Conservation (phyloP, 371 early-diverging fungal genomes). For the Mucor sp. region DNA sequence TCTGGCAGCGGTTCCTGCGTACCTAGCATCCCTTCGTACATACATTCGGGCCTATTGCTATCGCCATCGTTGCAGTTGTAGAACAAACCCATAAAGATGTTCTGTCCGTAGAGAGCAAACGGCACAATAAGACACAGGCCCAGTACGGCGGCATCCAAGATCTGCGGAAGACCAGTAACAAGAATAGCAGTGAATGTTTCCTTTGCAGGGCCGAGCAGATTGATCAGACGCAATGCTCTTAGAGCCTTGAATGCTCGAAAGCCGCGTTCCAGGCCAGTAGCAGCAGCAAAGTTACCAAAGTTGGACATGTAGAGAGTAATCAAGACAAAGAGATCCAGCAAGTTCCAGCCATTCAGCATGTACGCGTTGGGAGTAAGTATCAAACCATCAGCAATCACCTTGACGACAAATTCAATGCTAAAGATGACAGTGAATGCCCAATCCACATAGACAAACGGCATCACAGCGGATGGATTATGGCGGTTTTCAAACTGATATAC, state of each 20-base stretch:
- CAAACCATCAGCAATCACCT: slow-evolving; percentile 69
- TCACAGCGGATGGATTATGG: slow-evolving; percentile 18
- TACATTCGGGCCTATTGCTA: slow-evolving; percentile 37
- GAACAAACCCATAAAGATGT: slow-evolving; percentile 62
- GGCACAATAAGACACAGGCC: slow-evolving; percentile 64
- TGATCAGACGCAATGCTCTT: slow-evolving; percentile 67
- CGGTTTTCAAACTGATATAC: slow-evolving; percentile 54
- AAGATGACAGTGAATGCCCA: slow-evolving; percentile 60
- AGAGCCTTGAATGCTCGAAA: slow-evolving; percentile 69
- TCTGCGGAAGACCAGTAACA: slow-evolving; percentile 57
- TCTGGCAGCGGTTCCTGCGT: slow-evolving; percentile 43
- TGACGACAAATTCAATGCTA: slow-evolving; percentile 62
- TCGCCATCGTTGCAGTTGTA: slow-evolving; percentile 60
- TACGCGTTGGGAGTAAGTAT: slow-evolving; percentile 70
- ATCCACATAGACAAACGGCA: slow-evolving; percentile 39
- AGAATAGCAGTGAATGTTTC: slow-evolving; percentile 65
- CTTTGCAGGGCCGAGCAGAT: slow-evolving; percentile 56
- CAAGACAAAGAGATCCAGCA: slow-evolving; percentile 68
- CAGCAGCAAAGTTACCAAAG: slow-evolving; percentile 45
- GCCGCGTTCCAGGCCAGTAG: slow-evolving; percentile 56
- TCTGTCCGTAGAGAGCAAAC: slow-evolving; percentile 70
- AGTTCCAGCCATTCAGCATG: slow-evolving; percentile 64
- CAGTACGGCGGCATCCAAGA: slow-evolving; percentile 62
- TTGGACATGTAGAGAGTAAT: slow-evolving; percentile 59
- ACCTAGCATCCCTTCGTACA: slow-evolving; percentile 37